A percentile compares a stretch with the other conserved stretches of the same genome.
Conservation (phyloP, 345 rosid species). For the Acer saccharum region DNA sequence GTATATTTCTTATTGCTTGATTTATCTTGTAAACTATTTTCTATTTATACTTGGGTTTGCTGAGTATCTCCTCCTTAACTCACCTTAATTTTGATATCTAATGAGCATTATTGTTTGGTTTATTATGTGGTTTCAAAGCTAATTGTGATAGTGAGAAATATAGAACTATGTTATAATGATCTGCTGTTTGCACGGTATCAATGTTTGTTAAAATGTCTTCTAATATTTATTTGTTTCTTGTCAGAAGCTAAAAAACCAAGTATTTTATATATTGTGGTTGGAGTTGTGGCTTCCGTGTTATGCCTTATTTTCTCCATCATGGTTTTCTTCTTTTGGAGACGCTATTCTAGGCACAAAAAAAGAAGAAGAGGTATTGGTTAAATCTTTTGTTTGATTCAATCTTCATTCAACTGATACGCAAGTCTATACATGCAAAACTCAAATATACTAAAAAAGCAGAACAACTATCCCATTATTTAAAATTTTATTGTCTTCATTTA, state of each 20-base stretch:
- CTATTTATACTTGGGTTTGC: too few relatives aligned
- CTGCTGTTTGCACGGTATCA: not conserved
- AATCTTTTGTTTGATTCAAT: not conserved
- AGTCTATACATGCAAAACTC: not conserved
- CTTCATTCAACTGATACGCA: not conserved
- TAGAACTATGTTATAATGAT: not conserved
- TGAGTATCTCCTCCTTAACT: too few relatives aligned
- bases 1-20: too few relatives aligned
- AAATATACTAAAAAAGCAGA: not conserved
- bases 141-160: not conserved
- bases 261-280: slow-evolving; percentile 9
- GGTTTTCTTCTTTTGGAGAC: slow-evolving; percentile 27
- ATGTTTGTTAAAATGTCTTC: not conserved
- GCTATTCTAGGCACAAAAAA: not conserved
- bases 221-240: not conserved
- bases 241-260: not conserved
- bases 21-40: too few relatives aligned
- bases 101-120: not conserved
- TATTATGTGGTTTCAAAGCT: not conserved
- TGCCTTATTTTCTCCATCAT: slow-evolving; percentile 15
- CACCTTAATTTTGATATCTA: not conserved
- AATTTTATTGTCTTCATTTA: too few relatives aligned
- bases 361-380: slow-evolving; percentile 19
- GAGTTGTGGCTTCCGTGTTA: slow-evolving; percentile 13
- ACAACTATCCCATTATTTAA: not conserved